Conservation (phyloP, 73 alveolate genomes). For the Tetrahymena thermophila region DNA sequence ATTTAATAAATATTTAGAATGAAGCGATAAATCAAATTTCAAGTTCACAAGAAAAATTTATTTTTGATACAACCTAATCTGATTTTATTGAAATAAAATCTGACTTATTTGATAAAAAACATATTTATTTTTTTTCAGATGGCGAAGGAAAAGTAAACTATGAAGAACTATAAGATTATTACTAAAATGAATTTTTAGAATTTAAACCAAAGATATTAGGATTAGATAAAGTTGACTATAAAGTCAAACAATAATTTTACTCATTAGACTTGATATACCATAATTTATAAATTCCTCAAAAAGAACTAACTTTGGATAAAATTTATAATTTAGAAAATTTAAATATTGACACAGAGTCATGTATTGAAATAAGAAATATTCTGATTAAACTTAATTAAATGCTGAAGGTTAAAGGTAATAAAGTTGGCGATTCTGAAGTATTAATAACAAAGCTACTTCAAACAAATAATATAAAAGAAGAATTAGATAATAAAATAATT, state of each 20-base stretch:
- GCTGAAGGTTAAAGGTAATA: not conserved
- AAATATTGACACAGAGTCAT: not conserved
- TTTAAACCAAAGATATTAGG: not conserved
- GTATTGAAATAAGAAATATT: not conserved
- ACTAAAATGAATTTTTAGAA: not conserved
- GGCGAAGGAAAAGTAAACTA: not conserved
- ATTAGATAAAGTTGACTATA: not conserved
- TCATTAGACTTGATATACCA: not conserved
- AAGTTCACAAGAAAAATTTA: not conserved
- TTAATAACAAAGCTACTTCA: not conserved
- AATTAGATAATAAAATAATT: not conserved
- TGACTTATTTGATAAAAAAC: not conserved
- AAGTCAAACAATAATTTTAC: not conserved
- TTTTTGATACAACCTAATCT: not conserved
- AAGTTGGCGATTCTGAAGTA: not conserved
- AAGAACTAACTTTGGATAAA: not conserved
- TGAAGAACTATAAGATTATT: not conserved
- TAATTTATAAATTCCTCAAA: not conserved
- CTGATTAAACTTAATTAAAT: not conserved
- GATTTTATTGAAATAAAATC: not conserved
- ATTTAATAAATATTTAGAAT: not conserved
- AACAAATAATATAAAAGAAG: not conserved
- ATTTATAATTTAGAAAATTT: not conserved
- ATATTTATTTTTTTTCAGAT: not conserved
- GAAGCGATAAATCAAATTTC: not conserved